Conservation (phyloP, 805 yeast species). For the Ogataea nakhonphanomensis region DNA sequence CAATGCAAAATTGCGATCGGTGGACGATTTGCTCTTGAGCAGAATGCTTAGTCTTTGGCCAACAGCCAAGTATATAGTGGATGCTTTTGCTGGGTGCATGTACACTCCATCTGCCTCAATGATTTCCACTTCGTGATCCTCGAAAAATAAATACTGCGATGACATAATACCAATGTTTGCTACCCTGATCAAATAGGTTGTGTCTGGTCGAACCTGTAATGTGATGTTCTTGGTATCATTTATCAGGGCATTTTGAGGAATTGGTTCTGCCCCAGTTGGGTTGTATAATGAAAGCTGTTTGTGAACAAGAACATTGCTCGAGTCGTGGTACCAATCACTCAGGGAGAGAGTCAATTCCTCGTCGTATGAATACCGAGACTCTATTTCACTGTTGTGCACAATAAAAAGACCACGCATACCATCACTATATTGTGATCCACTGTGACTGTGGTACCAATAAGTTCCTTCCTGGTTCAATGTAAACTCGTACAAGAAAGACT, state of each 20-base stretch:
- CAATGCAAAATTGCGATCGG: slow-evolving; percentile 50
- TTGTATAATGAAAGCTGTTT: slow-evolving; percentile 61
- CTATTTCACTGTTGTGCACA: slow-evolving; percentile 50
- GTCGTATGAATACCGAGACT: slow-evolving; percentile 55
- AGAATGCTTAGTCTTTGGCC: slow-evolving; percentile 81
- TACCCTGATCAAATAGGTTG: slow-evolving; percentile 61
- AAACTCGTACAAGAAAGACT: slow-evolving; percentile 65
- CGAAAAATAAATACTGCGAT: slow-evolving; percentile 64
- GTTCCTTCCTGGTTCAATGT: slow-evolving; percentile 71
- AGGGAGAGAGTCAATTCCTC: slow-evolving; percentile 56
- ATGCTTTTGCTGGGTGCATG: slow-evolving; percentile 54
- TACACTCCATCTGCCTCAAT: slow-evolving; percentile 76
- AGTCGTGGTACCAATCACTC: slow-evolving; percentile 62
- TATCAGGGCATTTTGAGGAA: slow-evolving; percentile 63
- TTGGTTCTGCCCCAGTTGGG: slow-evolving; percentile 85
- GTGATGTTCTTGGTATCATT: slow-evolving; percentile 62
- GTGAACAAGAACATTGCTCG: slow-evolving; percentile 42
- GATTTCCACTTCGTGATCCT: slow-evolving; percentile 67
- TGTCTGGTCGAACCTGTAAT: slow-evolving; percentile 52
- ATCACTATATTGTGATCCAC: slow-evolving; percentile 74
- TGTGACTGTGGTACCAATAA: slow-evolving; percentile 83
- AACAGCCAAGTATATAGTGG: slow-evolving; percentile 61
- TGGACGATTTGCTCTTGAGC: slow-evolving; percentile 47
- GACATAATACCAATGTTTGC: slow-evolving; percentile 70
- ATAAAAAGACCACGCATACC: slow-evolving; percentile 70